These are phyloP conservation scores for Cercophora newfieldiana DNA, from an alignment of 495 filamentous ascomycete genomes.

Conservation along the genomic window DNA sequence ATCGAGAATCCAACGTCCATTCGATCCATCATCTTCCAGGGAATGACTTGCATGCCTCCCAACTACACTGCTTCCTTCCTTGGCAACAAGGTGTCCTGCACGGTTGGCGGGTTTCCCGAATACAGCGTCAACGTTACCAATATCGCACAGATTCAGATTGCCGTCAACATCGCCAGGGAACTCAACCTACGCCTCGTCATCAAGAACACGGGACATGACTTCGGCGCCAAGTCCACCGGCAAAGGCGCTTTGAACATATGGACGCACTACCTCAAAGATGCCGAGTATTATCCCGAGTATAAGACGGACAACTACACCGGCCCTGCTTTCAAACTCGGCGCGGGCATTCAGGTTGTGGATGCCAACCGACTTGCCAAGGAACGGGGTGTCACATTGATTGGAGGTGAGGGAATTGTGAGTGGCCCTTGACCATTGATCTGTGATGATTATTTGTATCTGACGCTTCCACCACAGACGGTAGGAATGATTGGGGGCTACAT, in stretches of 20 bases:
- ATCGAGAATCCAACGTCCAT: conserved; percentile 49
- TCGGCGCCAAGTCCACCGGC: conserved; percentile 52
- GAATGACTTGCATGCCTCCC: conserved; percentile 49
- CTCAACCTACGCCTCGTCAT: conserved; percentile 59
- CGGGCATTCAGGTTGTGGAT: conserved; percentile 55
- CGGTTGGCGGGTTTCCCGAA: conserved; percentile 57
- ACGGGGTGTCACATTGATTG: conserved; percentile 46
- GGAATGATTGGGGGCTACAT: conserved; percentile 48
- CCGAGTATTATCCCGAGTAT: conserved; percentile 39
- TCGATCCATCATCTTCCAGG: conserved; percentile 51
- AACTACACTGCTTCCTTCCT: conserved; percentile 45
- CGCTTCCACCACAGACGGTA: conserved; percentile 38
- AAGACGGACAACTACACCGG: conserved; percentile 38
- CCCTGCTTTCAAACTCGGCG: conserved; percentile 49
- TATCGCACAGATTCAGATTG: conserved; percentile 50
- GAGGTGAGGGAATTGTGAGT: conserved; percentile 40
- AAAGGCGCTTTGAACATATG: conserved; percentile 56
- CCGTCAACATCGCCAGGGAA: conserved; percentile 61
- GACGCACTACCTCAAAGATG: conserved; percentile 63
- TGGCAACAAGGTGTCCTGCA: conserved; percentile 42
- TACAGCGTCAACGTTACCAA: conserved; percentile 59
- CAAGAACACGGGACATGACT: conserved; percentile 68
- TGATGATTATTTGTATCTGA: too few species aligned
- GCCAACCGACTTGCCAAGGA: conserved; percentile 43
- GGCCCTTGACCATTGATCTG: too few species aligned